Conservation (phyloP, 306 rosid species). For the Hippophae rhamnoides region DNA sequence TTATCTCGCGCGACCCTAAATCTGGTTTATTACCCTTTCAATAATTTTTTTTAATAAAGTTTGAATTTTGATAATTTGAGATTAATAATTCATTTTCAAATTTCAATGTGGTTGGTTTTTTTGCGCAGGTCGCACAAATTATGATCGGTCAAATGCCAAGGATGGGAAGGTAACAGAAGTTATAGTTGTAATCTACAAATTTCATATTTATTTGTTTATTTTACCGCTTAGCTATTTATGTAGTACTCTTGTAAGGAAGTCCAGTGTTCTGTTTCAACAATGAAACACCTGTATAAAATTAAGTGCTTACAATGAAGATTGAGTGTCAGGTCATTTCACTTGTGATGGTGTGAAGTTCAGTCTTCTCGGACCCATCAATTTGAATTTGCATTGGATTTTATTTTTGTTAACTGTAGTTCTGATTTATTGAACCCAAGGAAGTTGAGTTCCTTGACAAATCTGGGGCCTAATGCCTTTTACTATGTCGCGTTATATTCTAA, state of each 20-base stretch:
- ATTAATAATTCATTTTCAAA: not conserved
- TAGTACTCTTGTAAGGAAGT: not conserved
- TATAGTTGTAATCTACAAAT: too few relatives aligned
- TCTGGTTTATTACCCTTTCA: slow-evolving; percentile 21
- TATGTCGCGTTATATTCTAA: too few relatives aligned
- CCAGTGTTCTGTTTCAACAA: not conserved
- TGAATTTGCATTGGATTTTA: too few relatives aligned
- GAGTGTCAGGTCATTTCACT: too few relatives aligned
- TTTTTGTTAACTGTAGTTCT: too few relatives aligned
- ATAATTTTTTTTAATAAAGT: not conserved
- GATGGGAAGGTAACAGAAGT: slow-evolving; percentile 31
- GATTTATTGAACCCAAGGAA: too few relatives aligned
- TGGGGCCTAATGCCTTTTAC: too few relatives aligned
- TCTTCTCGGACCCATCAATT: too few relatives aligned
- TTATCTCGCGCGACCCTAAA: slow-evolving; percentile 33
- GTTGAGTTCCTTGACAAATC: too few relatives aligned
- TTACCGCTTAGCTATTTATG: not conserved
- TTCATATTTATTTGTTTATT: not conserved
- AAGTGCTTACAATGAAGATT: too few relatives aligned
- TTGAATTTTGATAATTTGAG: not conserved
- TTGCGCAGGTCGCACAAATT: slow-evolving; percentile 34
- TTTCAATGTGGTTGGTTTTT: slow-evolving; percentile 1
- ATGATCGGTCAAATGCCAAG: slow-evolving; percentile 22
- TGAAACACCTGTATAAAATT: not conserved
- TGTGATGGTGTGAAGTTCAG: too few relatives aligned